phyloP scores from a whole-genome alignment of 306 rosid genomes.

The Casuarina equisetifolia region DNA sequence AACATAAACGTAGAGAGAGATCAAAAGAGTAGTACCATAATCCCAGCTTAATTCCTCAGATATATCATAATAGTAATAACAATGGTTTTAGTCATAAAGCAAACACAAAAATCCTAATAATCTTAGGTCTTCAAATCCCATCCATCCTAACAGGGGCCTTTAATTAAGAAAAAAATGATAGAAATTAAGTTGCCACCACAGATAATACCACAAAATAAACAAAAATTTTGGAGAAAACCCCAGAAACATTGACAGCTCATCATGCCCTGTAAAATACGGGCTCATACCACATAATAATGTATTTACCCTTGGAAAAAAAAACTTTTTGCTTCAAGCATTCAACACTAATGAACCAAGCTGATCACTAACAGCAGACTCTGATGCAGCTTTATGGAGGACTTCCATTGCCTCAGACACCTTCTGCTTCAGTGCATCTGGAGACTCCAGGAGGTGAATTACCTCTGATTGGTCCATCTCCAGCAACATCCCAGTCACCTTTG shows the following conservation, averaged over 20 bases:
- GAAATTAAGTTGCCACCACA: neutral
- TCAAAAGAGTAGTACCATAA: neutral
- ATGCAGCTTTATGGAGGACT: constrained; percentile 61
- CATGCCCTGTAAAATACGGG: constrained; percentile 23
- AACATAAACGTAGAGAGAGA: neutral
- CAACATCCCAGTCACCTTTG: constrained; percentile 90
- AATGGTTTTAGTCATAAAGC: constrained; percentile 1
- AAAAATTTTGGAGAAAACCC: constrained; percentile 7
- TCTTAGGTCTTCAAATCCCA: constrained; percentile 20
- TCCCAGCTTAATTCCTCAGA: constrained; percentile 19
- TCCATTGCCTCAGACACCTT: constrained; percentile 89
- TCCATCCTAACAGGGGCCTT: constrained; percentile 20
- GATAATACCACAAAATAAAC: constrained; percentile 22
- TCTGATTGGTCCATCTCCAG: constrained; percentile 97
- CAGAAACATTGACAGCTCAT: constrained; percentile 23
- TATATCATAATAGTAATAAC: neutral
- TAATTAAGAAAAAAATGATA: neutral
- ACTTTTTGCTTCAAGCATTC: constrained; percentile 39
- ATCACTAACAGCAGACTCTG: constrained; percentile 57
- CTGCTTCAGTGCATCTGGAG: constrained; percentile 74
- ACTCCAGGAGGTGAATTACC: constrained; percentile 90
- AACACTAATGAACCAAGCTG: constrained; percentile 51
- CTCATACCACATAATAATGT: constrained; percentile 1
- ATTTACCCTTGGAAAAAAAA: constrained; percentile 14
- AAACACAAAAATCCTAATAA: constrained; percentile 13